phyloP scores from a whole-genome alignment of 2,329 filamentous ascomycete species.

The Alternaria consortialis region DNA sequence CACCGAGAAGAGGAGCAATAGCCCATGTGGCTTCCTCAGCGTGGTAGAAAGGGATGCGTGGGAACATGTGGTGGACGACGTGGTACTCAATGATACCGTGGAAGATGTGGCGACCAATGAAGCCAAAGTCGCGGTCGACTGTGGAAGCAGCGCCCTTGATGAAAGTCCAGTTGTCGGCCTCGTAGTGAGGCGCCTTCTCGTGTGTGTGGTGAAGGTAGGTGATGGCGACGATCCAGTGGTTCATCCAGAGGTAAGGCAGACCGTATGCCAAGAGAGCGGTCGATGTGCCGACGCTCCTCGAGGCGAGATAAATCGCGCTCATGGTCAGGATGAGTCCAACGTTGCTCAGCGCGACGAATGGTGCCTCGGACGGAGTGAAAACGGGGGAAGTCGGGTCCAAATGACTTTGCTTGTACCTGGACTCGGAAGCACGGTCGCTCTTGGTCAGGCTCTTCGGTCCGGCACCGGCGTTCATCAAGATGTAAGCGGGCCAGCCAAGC shows the following conservation, averaged over 20 bases:
- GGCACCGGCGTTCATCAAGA: constrained; percentile 63
- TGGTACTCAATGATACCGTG: constrained; percentile 72
- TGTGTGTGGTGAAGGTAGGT: constrained; percentile 80
- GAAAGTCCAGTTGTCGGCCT: constrained; percentile 68
- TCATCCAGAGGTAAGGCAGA: constrained; percentile 73
- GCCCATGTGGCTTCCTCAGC: constrained; percentile 38
- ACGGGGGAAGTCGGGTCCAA: constrained; percentile 28
- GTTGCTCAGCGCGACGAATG: constrained; percentile 30
- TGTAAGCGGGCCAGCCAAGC: constrained; percentile 71
- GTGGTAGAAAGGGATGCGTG: constrained; percentile 48
- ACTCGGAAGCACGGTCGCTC: constrained; percentile 12
- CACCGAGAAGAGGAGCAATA: constrained; percentile 34
- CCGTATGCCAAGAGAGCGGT: constrained; percentile 68
- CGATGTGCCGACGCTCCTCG: constrained; percentile 63
- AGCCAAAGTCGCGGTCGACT: constrained; percentile 71
- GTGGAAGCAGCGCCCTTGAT: constrained; percentile 69
- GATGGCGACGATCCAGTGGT: constrained; percentile 76
- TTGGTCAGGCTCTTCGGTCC: constrained; percentile 29
- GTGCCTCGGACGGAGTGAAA: constrained; percentile 29
- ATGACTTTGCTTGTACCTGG: constrained; percentile 33
- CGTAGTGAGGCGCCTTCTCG: constrained; percentile 65
- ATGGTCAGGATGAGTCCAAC: constrained; percentile 26
- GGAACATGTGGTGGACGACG: constrained; percentile 70
- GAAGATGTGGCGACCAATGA: constrained; percentile 71
- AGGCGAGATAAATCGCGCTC: constrained; percentile 61